phyloP scores from a whole-genome alignment of 1,284 basidiomycete species.

The Phellopilus nigrolimitatus region DNA sequence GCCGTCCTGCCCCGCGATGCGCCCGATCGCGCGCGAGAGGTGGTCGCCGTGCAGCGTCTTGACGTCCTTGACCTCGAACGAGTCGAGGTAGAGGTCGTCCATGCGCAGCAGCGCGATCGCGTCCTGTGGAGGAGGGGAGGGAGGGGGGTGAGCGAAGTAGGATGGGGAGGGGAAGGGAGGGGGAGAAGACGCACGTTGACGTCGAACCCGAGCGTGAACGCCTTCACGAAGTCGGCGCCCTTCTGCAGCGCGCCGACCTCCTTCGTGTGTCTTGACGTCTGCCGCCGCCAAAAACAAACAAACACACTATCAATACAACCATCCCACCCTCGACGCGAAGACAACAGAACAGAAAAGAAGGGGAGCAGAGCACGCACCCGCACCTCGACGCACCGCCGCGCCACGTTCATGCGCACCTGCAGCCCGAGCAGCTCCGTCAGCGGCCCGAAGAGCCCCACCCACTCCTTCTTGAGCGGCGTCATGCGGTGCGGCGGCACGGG shows the following conservation, averaged over 20 bases:
- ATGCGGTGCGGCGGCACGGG: conserved; percentile 95
- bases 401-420: conserved; percentile 96
- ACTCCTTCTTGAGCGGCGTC: conserved; percentile 96
- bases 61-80: conserved; percentile 98
- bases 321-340: no score
- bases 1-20: conserved; percentile 97
- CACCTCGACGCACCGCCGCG: conserved; percentile 85
- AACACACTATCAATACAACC: no score
- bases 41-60: conserved; percentile 98
- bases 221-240: conserved; percentile 97
- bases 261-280: conserved; percentile 95
- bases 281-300: conserved; percentile 8
- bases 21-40: conserved; percentile 91
- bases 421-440: conserved; percentile 91
- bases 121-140: conserved; percentile 51
- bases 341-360: no score
- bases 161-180: neutral
- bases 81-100: conserved; percentile 97
- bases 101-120: conserved; percentile 91
- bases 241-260: conserved; percentile 91
- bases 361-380: conserved; percentile 55
- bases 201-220: conserved; percentile 92
- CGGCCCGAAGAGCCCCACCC: conserved; percentile 96
- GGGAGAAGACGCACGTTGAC: conserved; percentile 67
- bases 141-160: conserved; percentile 8